A percentile compares a stretch with the other conserved stretches of the same genome.
Conservation (phyloP, 2,329 filamentous ascomycete species). For the Arachnomyces sp. region DNA sequence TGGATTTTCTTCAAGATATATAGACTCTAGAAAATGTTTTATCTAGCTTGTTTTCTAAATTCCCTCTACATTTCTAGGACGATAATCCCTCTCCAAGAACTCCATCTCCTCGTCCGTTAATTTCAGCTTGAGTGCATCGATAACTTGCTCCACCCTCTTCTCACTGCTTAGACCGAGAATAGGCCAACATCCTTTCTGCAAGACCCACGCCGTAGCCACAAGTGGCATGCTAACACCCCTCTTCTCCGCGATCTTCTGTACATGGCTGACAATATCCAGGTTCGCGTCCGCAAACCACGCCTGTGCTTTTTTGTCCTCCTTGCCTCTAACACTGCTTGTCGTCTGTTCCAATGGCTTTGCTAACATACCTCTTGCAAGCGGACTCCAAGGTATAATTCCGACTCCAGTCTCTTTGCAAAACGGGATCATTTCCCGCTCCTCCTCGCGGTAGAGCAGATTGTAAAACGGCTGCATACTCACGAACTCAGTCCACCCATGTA, state of each 20-base stretch:
- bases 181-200: slow-evolving; percentile 47
- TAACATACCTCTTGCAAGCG: slow-evolving; percentile 39
- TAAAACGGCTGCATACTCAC: slow-evolving; percentile 47
- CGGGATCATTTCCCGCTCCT: slow-evolving; percentile 41
- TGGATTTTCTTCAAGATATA: too few species aligned
- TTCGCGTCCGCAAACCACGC: slow-evolving; percentile 46
- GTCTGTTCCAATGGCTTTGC: slow-evolving; percentile 41
- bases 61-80: slow-evolving; percentile 45
- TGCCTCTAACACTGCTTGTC: slow-evolving; percentile 32
- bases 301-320: too few species aligned
- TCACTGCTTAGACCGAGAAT: slow-evolving; percentile 56
- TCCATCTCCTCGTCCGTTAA: slow-evolving; percentile 53
- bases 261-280: slow-evolving; percentile 45
- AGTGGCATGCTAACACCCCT: slow-evolving; percentile 55
- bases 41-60: too few species aligned
- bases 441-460: slow-evolving; percentile 41
- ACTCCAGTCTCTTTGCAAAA: slow-evolving; percentile 33
- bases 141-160: slow-evolving; percentile 55
- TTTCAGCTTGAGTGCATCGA: slow-evolving; percentile 39
- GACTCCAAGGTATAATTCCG: slow-evolving; percentile 34
- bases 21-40: too few species aligned
- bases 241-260: slow-evolving; percentile 53
- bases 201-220: slow-evolving; percentile 57
- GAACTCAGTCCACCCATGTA: slow-evolving; percentile 43
- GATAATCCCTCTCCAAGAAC: slow-evolving; percentile 58